Base-by-base conservation (phyloP, 805 yeast species). In the Saccharomycopsis amapae region DNA sequence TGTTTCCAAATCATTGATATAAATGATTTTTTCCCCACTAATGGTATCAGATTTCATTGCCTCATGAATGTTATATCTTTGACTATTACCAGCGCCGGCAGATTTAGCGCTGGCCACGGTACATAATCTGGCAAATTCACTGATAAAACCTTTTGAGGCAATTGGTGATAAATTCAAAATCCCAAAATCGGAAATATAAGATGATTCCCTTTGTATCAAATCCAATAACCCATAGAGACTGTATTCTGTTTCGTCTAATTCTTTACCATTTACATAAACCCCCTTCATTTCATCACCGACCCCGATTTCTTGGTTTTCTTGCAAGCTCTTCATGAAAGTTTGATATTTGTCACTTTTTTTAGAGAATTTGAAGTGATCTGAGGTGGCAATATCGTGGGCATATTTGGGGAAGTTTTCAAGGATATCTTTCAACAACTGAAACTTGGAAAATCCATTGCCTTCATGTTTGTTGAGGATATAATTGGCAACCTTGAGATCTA, bases 1-100 rank as follows among this genome's bases (percentile, higher is more conserved):
- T 0, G 51, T 57, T 53, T 79, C 94, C 4, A 90, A 65, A 59
- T 93, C 84, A 57, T 90, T 93, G 56, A 90, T 70, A 66, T 78
- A 88, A 1, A 83, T 68, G 5, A 88, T 73, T 30, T 58, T 53
- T 36, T 61, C 55, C 40, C 60, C 62, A n/a, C 45, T 39, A 24
- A 58, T 52, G 48, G 67, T 66, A 34, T 60, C 48, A 7, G 20
- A 9, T n/a, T 33, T 42, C 22, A 40, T 20, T 9, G 46, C 46
- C 5, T 28, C 32, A n/a, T 23, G 31, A 28, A 50, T 30, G 44
- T 32, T 5, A 39, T 28, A 38, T 50, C 54, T 37, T 41, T 32
- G 45, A 17, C 45, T 36, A 23, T 42, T 43, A 15, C 37, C 36
- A 10, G 52, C 35, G 13, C 51, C 22, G 10, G 41, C 13, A 4